Evolutionary conservation across 2,329 filamentous ascomycete species (phyloP).

Genomic region (Colletotrichum neosansevieriae): DNA sequence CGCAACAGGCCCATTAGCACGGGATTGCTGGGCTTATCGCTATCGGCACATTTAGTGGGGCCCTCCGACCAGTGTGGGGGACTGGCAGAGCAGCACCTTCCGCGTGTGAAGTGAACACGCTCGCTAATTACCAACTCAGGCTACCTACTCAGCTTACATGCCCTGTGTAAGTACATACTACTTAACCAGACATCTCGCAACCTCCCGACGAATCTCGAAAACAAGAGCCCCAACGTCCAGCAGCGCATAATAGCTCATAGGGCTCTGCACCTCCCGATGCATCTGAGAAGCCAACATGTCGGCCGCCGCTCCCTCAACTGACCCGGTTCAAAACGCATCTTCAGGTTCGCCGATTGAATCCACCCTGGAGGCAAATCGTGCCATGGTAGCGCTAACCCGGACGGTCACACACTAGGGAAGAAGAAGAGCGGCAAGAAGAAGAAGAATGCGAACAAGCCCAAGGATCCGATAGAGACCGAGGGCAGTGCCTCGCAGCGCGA

Average conservation of each 20-base stretch:
- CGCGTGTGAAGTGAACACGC: conserved; percentile 40
- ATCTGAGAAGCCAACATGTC: conserved; percentile 45
- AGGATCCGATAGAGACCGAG: conserved; percentile 52
- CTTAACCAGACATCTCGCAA: conserved; percentile 33
- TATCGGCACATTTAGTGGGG: conserved; percentile 31
- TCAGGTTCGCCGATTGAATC: conserved; percentile 44
- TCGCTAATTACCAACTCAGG: conserved; percentile 39
- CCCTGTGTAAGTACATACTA: conserved; percentile 35
- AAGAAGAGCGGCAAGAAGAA: conserved; percentile 73
- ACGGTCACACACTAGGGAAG: conserved; percentile 52
- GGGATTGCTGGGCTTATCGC: background rate
- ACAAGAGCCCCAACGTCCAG: conserved; percentile 7
- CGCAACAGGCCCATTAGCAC: conserved; percentile 2
- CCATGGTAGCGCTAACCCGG: conserved; percentile 21
- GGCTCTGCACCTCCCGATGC: conserved; percentile 39
- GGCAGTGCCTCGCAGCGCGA: conserved; percentile 49
- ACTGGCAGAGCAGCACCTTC: conserved; percentile 35
- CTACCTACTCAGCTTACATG: conserved; percentile 39
- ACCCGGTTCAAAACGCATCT: conserved; percentile 45
- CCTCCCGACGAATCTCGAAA: conserved; percentile 8
- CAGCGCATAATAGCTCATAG: conserved; percentile 36
- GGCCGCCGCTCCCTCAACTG: conserved; percentile 44
- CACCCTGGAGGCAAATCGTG: conserved; percentile 2
- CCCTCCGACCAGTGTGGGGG: conserved; percentile 34
- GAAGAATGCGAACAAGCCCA: conserved; percentile 65